Evolutionary conservation across 1,284 basidiomycete species (phyloP), one percentile per base, ranked within the genome.

Genomic region (Leccinum griseonigrum): DNA sequence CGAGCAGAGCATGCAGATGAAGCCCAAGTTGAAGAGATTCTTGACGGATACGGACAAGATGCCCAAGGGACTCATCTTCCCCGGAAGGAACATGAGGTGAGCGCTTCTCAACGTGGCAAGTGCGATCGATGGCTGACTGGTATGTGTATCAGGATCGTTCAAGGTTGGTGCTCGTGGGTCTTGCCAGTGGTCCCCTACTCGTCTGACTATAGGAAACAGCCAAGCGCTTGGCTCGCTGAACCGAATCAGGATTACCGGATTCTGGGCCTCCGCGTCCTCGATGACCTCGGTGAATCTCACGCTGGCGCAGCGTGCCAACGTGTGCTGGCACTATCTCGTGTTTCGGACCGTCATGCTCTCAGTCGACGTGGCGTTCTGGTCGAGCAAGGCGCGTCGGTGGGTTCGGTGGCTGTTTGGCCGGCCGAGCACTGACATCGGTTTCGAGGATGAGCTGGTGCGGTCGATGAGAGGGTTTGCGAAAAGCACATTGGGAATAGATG

Each of bases 31-130:
- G 62, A 86, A 81, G 70, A 76, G 77, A 3, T 90, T 88, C 70
- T 70, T 88, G 71, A 71, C 75, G 32, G 87, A 90, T 68, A 88
- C 88, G 32, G 87, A 90, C 68, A 82, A 80, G 63, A 83, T 87
- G 80, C 84, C 85, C 5, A 87, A 93, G 77, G 90, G 88, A 65
- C 78, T 96, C 40, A 87, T 95, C 60, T 95, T 97, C 72, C 77
- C 96, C 31, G 85, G 86, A 1, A 79, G 94, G 61, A 92, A 92
- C 70, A 92, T 95, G 85, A 82, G 94, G 71, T 69, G 48, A 48
- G 70, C 28, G 3, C 2, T 46, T 7, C 1, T 40, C 10, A 18
- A 55, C 28, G 18, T 8, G 22, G 32, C n/a, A 6, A 31, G n/a
- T 16, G 13, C 14, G 26, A 54, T 18, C 4, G 32, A 34, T 34